Base-by-base conservation (phyloP, 371 early-diverging fungal species). In the Mucor racemosus region DNA sequence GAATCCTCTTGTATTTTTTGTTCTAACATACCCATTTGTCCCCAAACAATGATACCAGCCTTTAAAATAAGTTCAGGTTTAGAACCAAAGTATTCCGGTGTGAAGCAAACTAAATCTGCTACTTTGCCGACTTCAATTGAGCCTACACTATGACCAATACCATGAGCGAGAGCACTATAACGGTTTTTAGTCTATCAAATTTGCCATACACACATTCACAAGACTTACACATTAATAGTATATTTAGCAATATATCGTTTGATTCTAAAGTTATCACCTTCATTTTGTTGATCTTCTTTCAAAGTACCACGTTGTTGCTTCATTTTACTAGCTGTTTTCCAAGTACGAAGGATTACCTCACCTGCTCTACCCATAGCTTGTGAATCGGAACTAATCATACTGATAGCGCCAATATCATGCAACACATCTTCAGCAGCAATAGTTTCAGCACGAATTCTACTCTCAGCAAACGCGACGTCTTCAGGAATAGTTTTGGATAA, bases 331-430 rank as follows among this genome's bases (percentile, higher is more conserved):
- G 96, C 96, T 9, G 95, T 93, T 75, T 95, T 93, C 97, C 97
- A 97, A 0, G 96, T 95, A 55, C 97, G 81, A 19, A 88, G 67
- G 1, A 96, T 79, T 0, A 97, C 96, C 75, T 97, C 97, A 4
- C 96, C 97, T 33, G 95, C 88, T 11, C 97, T 87, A 11, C 97
- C 97, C 97, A 97, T 97, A 5, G 97, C 97, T 76, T 93, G 95
- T 7, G 91, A 84, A 72, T 97, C 97, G 14, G 93, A 92, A 67
- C 91, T 91, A 66, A 97, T 94, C 79, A 96, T 92, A 62, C 90
- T 87, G 55, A 97, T 94, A 17, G 96, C 95, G 21, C 97, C 97
- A 58, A 94, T 77, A 66, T 96, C 97, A 66, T 95, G 95, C 70
- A 97, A 72, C 8, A 94, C 88, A 68, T 95, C 97, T 71, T 97